These are phyloP conservation scores for Naumovozyma castellii DNA, from an alignment of 805 yeast species.

Conservation along the genomic window DNA sequence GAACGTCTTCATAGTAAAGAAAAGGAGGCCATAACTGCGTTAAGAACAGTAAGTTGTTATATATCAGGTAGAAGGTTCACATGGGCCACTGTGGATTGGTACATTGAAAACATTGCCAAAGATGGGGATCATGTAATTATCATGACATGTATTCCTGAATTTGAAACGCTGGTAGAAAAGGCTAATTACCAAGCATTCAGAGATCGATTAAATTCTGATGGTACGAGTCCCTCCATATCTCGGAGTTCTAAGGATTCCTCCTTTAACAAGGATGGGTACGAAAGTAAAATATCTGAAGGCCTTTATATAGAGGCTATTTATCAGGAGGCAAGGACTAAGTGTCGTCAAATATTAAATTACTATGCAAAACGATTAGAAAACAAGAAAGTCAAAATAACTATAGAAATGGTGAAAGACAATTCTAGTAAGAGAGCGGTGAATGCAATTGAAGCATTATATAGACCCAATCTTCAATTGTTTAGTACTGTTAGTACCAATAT, in stretches of 20 bases:
- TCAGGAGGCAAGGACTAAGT: slow-evolving; percentile 18
- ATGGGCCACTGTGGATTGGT: slow-evolving; percentile 71
- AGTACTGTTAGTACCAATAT: slow-evolving; percentile 29
- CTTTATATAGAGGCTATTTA: slow-evolving; percentile 19
- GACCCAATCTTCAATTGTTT: slow-evolving; percentile 24
- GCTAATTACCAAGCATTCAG: neutral
- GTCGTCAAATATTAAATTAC: slow-evolving; percentile 19
- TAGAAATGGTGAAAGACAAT: slow-evolving; percentile 24
- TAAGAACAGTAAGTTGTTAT: slow-evolving; percentile 47
- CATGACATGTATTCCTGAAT: slow-evolving; percentile 40
- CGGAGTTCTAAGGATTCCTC: slow-evolving; percentile 3
- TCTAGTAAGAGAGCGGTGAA: slow-evolving; percentile 18
- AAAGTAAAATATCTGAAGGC: slow-evolving; percentile 6
- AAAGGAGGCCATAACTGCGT: slow-evolving; percentile 6
- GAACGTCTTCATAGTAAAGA: slow-evolving; percentile 4
- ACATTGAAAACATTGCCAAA: slow-evolving; percentile 42
- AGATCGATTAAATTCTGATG: neutral
- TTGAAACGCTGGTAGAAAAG: slow-evolving; percentile 10
- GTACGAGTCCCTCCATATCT: neutral
- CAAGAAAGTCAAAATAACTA: slow-evolving; percentile 23
- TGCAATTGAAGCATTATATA: slow-evolving; percentile 19
- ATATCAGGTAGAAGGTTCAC: slow-evolving; percentile 59
- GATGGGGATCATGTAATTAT: slow-evolving; percentile 60
- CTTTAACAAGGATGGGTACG: slow-evolving; percentile 1
- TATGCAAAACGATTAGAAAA: slow-evolving; percentile 16